Base-by-base conservation (phyloP, 2,329 filamentous ascomycete species). In the Reticulascus tulasneorum region DNA sequence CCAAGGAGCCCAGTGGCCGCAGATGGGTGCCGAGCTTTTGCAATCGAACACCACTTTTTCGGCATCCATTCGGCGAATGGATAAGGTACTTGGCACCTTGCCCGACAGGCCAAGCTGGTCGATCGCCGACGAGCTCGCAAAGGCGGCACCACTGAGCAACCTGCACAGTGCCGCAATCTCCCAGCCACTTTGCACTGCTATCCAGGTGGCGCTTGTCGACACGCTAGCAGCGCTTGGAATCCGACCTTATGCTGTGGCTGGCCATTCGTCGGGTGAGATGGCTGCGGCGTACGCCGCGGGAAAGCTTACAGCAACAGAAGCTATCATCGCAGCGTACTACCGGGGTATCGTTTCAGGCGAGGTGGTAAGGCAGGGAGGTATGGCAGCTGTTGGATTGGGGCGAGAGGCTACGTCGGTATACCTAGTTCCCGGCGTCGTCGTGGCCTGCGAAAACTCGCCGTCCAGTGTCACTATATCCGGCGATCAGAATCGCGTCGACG, bases 261-360 rank as follows among this genome's bases (percentile, higher is more conserved):
- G 63, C 7, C 54, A 66, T 22, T 57, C 53, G 2, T 53, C 52
- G 2, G 56, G 56, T 0, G 56, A 59, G 33, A 56, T 59, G 7
- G 56, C 44, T 0, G 55, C 56, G 4, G 53, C 52, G 0, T 57
- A 56, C 23, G 50, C 52, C 2, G 35, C 51, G 6, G 28, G 33
- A 4, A 23, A 11, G 11, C 33, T 71, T 4, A 50, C 52, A 0
- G 47, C 55, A 5, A 30, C 44, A 5, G 57, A 64, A 9, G 66
- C 66, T 2, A 63, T 70, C 12, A 49, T 60, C 8, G 52, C 60
- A 6, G 56, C 61, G 0, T 66, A 64, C 44, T 60, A 64, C 26
- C 64, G 69, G 4, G 68, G 67, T 13, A 31, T 52, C 2, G 37
- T 38, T 34, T 50, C 16, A 7, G 38, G 21, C 4, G 37, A 9